A percentile compares a stretch with the other conserved stretches of the same genome.
phyloP scores from a whole-genome alignment of 169 alveolate species.

The Cryptosporidium meleagridis region DNA sequence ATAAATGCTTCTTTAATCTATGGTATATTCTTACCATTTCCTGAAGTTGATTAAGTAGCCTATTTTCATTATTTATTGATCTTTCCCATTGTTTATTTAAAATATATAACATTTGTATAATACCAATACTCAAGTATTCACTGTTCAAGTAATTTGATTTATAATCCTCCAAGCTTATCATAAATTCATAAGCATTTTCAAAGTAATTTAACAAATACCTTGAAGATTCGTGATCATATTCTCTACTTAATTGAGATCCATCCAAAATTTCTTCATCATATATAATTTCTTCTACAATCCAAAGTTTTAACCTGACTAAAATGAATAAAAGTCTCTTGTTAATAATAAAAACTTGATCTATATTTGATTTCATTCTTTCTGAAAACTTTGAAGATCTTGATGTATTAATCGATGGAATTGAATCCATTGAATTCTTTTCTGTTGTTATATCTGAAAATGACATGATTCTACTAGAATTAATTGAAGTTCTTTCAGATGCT shows the following conservation, averaged over 20 bases:
- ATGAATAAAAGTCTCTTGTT: not conserved
- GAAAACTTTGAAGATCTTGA: conserved; percentile 55
- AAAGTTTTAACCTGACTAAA: conserved; percentile 11
- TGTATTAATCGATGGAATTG: not conserved
- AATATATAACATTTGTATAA: conserved; percentile 33
- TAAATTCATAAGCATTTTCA: conserved; percentile 4
- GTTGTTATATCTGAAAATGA: conserved; percentile 51
- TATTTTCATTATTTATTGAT: conserved; percentile 1
- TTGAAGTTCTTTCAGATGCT: not conserved
- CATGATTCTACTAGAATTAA: conserved; percentile 20
- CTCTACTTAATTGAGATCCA: not conserved
- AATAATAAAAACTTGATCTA: not conserved
- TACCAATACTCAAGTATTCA: conserved; percentile 12
- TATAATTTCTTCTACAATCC: conserved; percentile 56
- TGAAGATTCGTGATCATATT: not conserved
- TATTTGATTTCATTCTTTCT: not conserved
- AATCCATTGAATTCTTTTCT: conserved; percentile 13
- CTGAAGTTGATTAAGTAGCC: conserved; percentile 26
- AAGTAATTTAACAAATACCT: not conserved
- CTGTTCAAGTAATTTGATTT: not conserved
- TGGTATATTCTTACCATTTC: conserved; percentile 71
- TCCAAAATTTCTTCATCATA: conserved; percentile 14
- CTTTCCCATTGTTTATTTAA: conserved; percentile 66
- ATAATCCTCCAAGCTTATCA: not conserved
- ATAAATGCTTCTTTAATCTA: conserved; percentile 23